Evolutionary conservation across 1,139 yeast genomes (phyloP).

Genomic region (Blastobotrys proliferans): DNA sequence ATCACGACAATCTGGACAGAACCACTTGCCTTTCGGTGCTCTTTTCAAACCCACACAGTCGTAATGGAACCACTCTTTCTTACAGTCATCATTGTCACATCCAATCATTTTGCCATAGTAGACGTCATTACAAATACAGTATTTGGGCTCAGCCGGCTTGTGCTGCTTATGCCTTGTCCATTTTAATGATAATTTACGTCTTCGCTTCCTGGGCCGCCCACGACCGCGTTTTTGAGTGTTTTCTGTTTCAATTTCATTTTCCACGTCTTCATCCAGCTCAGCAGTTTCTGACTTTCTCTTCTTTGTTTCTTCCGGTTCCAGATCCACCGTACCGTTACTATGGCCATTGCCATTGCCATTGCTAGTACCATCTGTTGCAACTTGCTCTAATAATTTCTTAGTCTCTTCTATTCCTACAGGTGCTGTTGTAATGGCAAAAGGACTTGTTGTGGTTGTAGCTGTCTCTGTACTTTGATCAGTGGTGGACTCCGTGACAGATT

Average conservation of each 20-base stretch:
- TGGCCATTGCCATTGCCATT: too few relatives aligned
- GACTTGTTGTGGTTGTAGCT: too few relatives aligned
- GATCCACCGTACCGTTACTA: too few relatives aligned
- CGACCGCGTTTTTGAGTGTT: not conserved
- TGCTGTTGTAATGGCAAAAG: too few relatives aligned
- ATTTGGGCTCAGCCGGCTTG: conserved; percentile 29
- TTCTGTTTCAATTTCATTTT: not conserved
- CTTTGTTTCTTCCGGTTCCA: not conserved
- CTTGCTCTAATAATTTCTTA: not conserved
- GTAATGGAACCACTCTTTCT: conserved; percentile 76
- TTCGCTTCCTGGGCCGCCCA: not conserved
- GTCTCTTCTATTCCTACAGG: not conserved
- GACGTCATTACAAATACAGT: conserved; percentile 76
- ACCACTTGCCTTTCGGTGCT: conserved; percentile 39
- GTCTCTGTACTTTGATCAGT: too few relatives aligned
- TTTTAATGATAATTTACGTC: conserved; percentile 1
- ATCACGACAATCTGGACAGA: conserved; percentile 31
- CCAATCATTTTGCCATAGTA: conserved; percentile 89
- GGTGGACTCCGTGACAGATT: too few relatives aligned
- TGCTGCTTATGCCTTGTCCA: not conserved
- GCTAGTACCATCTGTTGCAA: too few relatives aligned
- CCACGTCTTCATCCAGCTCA: not conserved
- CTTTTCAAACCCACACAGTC: conserved; percentile 63
- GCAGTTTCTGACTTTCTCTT: not conserved
- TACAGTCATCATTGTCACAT: conserved; percentile 75